Base-by-base conservation (phyloP, 2,329 filamentous ascomycete species). In the Lachnellula cervina region DNA sequence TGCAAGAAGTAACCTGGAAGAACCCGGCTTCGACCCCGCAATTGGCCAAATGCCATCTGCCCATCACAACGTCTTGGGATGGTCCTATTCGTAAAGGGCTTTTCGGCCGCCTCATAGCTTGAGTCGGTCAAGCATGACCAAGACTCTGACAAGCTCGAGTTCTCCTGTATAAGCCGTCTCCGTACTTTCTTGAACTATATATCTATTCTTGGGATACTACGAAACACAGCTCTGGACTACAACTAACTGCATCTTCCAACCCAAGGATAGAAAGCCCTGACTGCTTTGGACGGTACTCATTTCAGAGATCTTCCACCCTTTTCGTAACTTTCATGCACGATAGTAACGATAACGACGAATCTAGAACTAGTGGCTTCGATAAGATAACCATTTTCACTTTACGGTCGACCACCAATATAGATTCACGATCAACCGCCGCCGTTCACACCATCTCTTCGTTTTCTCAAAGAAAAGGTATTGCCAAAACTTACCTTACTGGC, bases 341-440 rank as follows among this genome's bases (percentile, higher is more conserved):
- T 43, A 17, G 38, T 49, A 42, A 42, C 42, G 62, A 62, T 60
- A 64, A 62, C 60, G 62, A 62, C 59, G 64, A 38, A 49, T 57
- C 53, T 49, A 56, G 35, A 19, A 50, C 55, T 64, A 62, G 62
- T 59, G 62, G 59, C 42, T 14, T 62, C 49, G 60, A 66, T 61
- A 64, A 63, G 59, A 60, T 57, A 56, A 52, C 60, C 60, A 61
- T 59, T 34, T 32, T 46, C n/a, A 14, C 19, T n/a, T 52, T 58
- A 52, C 55, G 58, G 54, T 63, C 52, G 55, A 59, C 53, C 49
- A 56, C 61, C 62, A 64, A 64, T 64, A 66, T 62, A 59, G 52
- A 56, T 35, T 54, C 61, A 52, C 51, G 49, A 38, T 58, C 59
- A 64, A 59, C 64, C 64, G 63, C 64, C 60, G 56, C 57, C 47